Evolutionary conservation across 495 filamentous ascomycete genomes (phyloP), one percentile per base, ranked within the genome.

Genomic region (Penicillium steckii): DNA sequence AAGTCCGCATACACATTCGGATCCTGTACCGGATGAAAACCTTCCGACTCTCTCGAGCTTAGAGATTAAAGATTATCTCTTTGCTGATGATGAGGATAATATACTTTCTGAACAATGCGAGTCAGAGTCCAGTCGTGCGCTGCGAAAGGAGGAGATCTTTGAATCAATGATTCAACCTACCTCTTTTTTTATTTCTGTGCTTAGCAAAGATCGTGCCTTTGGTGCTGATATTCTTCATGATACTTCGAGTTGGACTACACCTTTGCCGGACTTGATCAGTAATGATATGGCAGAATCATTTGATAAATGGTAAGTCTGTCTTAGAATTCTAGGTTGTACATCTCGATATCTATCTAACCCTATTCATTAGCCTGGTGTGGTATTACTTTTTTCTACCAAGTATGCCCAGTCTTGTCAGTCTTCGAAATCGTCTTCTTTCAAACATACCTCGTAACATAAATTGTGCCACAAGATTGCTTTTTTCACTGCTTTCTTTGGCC

Each of bases 281-380:
- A 3, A 29, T 45, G 43, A 45, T 18, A 17, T 45, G 24, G 43
- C 43, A 4, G 23, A 4, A 15, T 26, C 15, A 10, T 29, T 45
- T 27, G 43, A 45, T 26, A 1, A 29, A 18, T 26, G n/a, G 43
- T 45, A 29, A 45, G 40, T n/a, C n/a, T n/a, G n/a, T n/a, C n/a
- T n/a, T n/a, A n/a, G n/a, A n/a, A n/a, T n/a, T n/a, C n/a, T n/a
- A n/a, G n/a, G n/a, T n/a, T n/a, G n/a, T n/a, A n/a, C n/a, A n/a
- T n/a, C n/a, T n/a, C n/a, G n/a, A n/a, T n/a, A n/a, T n/a, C n/a
- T n/a, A n/a, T n/a, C n/a, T n/a, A n/a, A n/a, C n/a, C n/a, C n/a
- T n/a, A 12, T 44, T 19, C 2, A 23, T 33, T 27, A 49, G 46
- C 19, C 27, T 49, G 22, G 33, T 40, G 24, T 49, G 46, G 46